Evolutionary conservation across 768 basidiomycete genomes (phyloP), one percentile per base, ranked within the genome.

Genomic region (Fomitopsis serialis): DNA sequence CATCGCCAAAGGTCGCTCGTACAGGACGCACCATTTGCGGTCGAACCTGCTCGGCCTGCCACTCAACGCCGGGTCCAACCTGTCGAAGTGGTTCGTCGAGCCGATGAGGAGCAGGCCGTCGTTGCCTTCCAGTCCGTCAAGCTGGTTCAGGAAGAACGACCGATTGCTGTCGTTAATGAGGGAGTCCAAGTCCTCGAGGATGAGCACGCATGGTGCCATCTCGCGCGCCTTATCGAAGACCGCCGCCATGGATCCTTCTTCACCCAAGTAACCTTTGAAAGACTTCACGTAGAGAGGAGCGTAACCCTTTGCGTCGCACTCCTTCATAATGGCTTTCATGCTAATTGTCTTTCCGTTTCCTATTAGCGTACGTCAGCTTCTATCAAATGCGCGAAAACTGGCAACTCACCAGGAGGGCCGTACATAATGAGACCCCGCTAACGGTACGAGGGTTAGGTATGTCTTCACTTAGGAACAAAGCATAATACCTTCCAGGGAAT

Each of bases 401-500:
- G 1, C 11, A 13, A 59, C 46, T 52, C 58, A 76, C 86, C 86
- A 60, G 88, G 87, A n/a, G 89, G 85, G 1, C 92, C 92, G 55
- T 85, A 75, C 78, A 93, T 77, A 63, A 93, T 90, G 55, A 92
- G 66, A 25, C 90, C 91, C 54, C 90, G 83, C 86, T 92, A 40
- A 45, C 19, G 45, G 35, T 4, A 11, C 17, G 32, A 12, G 25
- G 17, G 3, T 22, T 17, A n/a, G 2, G 19, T 1, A 37, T 24
- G 12, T 15, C 8, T 10, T 36, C n/a, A n/a, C n/a, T n/a, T n/a
- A n/a, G n/a, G n/a, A n/a, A n/a, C n/a, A n/a, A n/a, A n/a, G n/a
- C n/a, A n/a, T n/a, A n/a, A n/a, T 58, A 84, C 85, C 80, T 91
- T 93, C 91, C 91, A 93, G 1, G 91, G 85, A 52, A 92, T 88